Base-by-base conservation (phyloP, 2,329 filamentous ascomycete genomes). In the Bipolaris victoriae region DNA sequence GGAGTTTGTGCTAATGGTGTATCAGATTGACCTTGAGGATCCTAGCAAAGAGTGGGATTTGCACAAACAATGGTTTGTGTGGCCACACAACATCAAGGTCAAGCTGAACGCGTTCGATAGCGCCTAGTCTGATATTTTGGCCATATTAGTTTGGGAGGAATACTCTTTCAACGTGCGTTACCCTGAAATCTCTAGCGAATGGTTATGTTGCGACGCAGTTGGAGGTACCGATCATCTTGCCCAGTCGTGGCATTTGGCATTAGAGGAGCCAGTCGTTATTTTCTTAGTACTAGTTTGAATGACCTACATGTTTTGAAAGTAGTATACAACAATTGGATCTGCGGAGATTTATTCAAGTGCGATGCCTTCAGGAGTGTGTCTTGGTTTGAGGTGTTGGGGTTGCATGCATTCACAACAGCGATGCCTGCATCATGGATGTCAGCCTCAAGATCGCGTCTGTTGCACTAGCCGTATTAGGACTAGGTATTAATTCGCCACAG, bases 41-140 rank as follows among this genome's bases (percentile, higher is more conserved):
- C 70, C 67, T 15, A 62, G 57, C 13, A 68, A 75, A 56, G 72
- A 79, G 52, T 79, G 77, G 77, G 62, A 73, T 26, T 40, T 79
- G n/a, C 68, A 71, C 33, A 78, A 77, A 56, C 74, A 74, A 45
- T 79, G 76, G 77, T 79, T 79, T 53, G 69, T 78, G 5, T 73
- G 75, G 63, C 75, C 77, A 48, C 70, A 76, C 64, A 45, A 71
- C 26, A 62, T 72, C 53, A 66, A 64, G 48, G 62, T 73, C 20
- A 71, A 63, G 61, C 62, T 73, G 55, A 57, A 60, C 20, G 46
- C 24, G 15, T 18, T 60, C 24, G 55, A 62, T 37, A 57, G 52
- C 36, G n/a, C 41, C 43, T 39, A 26, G 2, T 7, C 20, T 15
- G 6, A 6, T 13, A 9, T 3, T 46, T 26, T 18, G 4, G 20